Evolutionary conservation across 2,329 filamentous ascomycete genomes (phyloP).

Genomic region (Ophiostoma sp.): DNA sequence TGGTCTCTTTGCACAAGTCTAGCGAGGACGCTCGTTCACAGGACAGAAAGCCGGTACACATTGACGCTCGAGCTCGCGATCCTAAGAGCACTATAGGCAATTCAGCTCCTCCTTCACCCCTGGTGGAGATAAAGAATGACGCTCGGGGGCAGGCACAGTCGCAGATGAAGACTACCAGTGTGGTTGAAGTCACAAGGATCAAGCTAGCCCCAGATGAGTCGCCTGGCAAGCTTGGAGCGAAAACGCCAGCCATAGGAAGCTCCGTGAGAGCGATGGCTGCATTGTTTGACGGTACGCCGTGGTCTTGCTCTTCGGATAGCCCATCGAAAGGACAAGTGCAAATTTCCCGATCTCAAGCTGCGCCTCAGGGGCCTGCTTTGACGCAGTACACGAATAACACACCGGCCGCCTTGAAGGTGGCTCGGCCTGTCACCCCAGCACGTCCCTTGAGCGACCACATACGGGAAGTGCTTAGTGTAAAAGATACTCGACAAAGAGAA

Average conservation of each 20-base stretch:
- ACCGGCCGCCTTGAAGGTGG: constrained; percentile 22
- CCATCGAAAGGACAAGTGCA: background rate
- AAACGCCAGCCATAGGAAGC: constrained; percentile 13
- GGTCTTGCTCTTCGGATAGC: constrained; percentile 8
- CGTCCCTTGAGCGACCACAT: background rate
- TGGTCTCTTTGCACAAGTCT: background rate
- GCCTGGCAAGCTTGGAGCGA: constrained; percentile 27
- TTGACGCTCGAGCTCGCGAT: background rate
- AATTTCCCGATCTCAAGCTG: background rate
- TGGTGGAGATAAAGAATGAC: constrained; percentile 6
- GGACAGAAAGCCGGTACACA: background rate
- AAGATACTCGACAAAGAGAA: background rate
- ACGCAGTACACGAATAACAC: constrained; percentile 29
- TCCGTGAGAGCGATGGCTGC: constrained; percentile 48
- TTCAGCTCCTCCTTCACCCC: background rate
- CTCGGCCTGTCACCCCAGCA: background rate
- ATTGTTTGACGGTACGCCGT: constrained; percentile 42
- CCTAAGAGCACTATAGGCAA: background rate
- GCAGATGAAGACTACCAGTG: background rate
- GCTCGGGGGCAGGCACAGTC: constrained; percentile 1
- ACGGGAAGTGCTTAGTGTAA: background rate
- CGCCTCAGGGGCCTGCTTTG: constrained; percentile 25
- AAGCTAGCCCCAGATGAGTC: background rate
- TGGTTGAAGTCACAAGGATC: background rate
- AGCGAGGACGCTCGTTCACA: background rate